phyloP scores from a whole-genome alignment of 2,329 filamentous ascomycete genomes.

The Colletotrichum cereale region DNA sequence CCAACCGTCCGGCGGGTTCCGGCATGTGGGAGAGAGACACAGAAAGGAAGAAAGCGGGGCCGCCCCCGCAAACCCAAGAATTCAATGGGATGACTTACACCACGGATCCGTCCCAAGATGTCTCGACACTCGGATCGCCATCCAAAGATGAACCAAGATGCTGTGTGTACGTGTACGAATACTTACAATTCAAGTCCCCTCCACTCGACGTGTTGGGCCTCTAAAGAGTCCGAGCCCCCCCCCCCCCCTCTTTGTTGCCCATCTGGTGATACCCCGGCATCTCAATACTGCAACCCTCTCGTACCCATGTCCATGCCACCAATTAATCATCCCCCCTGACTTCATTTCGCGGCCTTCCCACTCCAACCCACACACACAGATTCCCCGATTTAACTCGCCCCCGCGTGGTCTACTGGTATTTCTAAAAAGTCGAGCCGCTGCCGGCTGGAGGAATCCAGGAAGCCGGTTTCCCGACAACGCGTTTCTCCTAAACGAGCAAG shows the following conservation, averaged over 20 bases:
- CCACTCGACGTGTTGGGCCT: background rate
- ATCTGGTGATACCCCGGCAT: background rate
- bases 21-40: too few species aligned
- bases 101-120: too few species aligned
- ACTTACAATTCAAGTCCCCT: too few species aligned
- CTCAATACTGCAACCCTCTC: background rate
- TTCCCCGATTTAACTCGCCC: too few species aligned
- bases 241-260: background rate
- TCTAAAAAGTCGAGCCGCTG: slow-evolving; percentile 30
- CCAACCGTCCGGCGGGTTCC: too few species aligned
- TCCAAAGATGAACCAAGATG: background rate
- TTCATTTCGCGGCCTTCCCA: slow-evolving; percentile 22
- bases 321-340: slow-evolving; percentile 21
- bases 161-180: background rate
- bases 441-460: slow-evolving; percentile 9
- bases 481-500: slow-evolving; percentile 29
- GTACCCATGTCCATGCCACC: slow-evolving; percentile 13
- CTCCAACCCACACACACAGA: too few species aligned
- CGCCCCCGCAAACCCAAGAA: too few species aligned
- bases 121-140: background rate
- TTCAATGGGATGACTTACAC: too few species aligned
- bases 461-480: background rate
- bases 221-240: background rate
- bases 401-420: slow-evolving; percentile 16
- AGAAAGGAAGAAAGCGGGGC: too few species aligned